Conservation (phyloP, 140 eudicot genomes). For the Erigeron philadelphicus region DNA sequence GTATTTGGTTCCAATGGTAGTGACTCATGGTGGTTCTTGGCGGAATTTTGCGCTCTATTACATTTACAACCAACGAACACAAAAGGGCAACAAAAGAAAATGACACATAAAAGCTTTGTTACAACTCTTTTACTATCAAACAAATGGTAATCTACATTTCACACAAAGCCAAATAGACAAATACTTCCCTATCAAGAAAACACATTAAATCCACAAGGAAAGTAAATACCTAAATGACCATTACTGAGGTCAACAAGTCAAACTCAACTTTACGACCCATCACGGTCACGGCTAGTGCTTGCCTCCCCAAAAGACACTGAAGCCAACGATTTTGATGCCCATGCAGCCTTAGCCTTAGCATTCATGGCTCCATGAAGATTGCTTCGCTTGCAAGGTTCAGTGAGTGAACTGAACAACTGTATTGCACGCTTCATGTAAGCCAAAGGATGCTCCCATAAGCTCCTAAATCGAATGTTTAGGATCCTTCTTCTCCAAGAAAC, state of each 20-base stretch:
- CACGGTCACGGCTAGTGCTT: conserved; percentile 49
- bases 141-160: conserved; percentile 47
- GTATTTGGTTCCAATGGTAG: no score
- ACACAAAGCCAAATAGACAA: conserved; percentile 30
- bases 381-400: conserved; percentile 71
- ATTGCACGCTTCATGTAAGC: conserved; percentile 51
- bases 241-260: conserved; percentile 3
- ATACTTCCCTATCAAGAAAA: conserved; percentile 24
- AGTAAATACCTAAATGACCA: conserved; percentile 17
- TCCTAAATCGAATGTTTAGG: conserved; percentile 38
- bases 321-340: conserved; percentile 91
- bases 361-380: conserved; percentile 78
- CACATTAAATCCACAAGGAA: conserved; percentile 19
- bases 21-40: no score
- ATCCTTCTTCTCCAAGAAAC: conserved; percentile 55
- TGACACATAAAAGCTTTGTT: conserved; percentile 8
- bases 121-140: conserved; percentile 34
- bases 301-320: conserved; percentile 76
- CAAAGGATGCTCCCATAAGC: conserved; percentile 63
- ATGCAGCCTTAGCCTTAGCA: conserved; percentile 59
- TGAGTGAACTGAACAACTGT: conserved; percentile 44
- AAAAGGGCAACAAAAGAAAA: neutral
- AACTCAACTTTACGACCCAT: conserved; percentile 27
- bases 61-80: neutral
- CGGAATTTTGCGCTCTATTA: neutral